Percentiles rank a stretch among this genome's conserved stretches.
These are phyloP conservation scores for Globisporangium nodosum DNA, from an alignment of 352 stramenopile genomes.

Conservation along the genomic window DNA sequence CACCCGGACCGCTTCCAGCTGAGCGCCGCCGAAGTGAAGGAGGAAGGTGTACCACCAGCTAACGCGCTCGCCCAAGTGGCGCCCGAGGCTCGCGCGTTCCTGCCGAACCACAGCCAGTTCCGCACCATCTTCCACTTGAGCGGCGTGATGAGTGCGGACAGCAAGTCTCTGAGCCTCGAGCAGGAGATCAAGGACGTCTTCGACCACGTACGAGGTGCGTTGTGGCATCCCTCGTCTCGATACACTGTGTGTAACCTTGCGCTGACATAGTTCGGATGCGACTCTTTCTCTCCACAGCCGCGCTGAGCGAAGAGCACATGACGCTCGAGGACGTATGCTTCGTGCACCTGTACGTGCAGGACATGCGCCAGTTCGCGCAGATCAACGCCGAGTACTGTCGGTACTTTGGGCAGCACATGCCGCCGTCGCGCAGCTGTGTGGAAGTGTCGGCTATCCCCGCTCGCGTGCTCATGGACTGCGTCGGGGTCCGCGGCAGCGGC, in stretches of 20 bases:
- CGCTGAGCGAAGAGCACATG: conserved; percentile 36
- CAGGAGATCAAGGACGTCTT: conserved; percentile 67
- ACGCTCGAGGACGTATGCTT: conserved; percentile 91
- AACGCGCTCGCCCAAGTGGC: conserved; percentile 11
- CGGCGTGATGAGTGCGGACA: conserved; percentile 46
- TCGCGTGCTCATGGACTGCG: conserved; percentile 89
- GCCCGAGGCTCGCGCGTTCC: conserved; percentile 12
- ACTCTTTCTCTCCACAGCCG: conserved; percentile 4
- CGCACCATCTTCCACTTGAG: conserved; percentile 64
- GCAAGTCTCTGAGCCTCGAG: conserved; percentile 31
- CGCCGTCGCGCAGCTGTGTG: conserved; percentile 86
- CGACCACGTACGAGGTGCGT: conserved; percentile 22
- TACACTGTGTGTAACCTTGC: background rate
- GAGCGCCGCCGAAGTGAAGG: background rate
- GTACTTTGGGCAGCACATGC: conserved; percentile 82
- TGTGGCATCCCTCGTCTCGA: no score
- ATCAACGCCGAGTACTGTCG: conserved; percentile 94
- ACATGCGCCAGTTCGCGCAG: conserved; percentile 92
- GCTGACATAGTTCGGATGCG: background rate
- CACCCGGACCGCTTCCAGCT: background rate
- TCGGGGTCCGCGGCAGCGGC: conserved; percentile 76
- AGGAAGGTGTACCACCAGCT: background rate
- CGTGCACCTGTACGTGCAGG: conserved; percentile 94
- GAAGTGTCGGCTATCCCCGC: conserved; percentile 64
- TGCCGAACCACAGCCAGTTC: conserved; percentile 34